These are phyloP conservation scores for Aspergillus fumigatus DNA, from an alignment of 2,329 filamentous ascomycete genomes.

Conservation along the genomic window DNA sequence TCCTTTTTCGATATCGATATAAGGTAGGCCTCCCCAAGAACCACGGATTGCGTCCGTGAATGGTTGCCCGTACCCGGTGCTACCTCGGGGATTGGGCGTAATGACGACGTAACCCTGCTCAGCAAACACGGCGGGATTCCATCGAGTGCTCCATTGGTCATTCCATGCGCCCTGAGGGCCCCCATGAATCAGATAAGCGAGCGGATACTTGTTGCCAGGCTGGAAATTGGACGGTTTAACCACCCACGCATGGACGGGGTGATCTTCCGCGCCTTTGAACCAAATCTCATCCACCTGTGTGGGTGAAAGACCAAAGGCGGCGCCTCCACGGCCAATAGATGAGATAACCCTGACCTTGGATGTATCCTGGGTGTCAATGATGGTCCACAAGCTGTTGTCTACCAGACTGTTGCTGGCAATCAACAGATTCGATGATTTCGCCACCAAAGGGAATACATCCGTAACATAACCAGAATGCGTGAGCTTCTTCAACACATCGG, in stretches of 20 bases:
- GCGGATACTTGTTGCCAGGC: slow-evolving; percentile 46
- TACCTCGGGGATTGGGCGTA: slow-evolving; percentile 57
- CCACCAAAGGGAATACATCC: slow-evolving; percentile 33
- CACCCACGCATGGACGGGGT: slow-evolving; percentile 44
- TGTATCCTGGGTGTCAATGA: slow-evolving; percentile 34
- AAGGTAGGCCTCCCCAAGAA: slow-evolving; percentile 52
- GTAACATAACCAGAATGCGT: slow-evolving; percentile 40
- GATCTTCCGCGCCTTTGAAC: slow-evolving; percentile 43
- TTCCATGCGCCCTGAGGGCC: slow-evolving; percentile 49
- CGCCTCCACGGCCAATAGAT: slow-evolving; percentile 33
- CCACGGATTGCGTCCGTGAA: slow-evolving; percentile 51
- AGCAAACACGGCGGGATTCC: slow-evolving; percentile 54
- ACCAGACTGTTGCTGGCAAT: slow-evolving; percentile 42
- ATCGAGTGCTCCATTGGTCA: slow-evolving; percentile 53
- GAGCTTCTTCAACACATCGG: slow-evolving; percentile 32
- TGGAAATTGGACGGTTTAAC: slow-evolving; percentile 46
- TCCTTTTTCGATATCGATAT: slow-evolving; percentile 53
- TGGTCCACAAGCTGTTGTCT: slow-evolving; percentile 42
- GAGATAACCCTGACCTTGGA: slow-evolving; percentile 32
- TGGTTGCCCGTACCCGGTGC: slow-evolving; percentile 52
- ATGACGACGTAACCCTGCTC: slow-evolving; percentile 59
- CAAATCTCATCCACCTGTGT: slow-evolving; percentile 43
- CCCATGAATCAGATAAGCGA: slow-evolving; percentile 53
- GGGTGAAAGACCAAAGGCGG: slow-evolving; percentile 38
- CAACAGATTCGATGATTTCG: slow-evolving; percentile 35